Conservation (phyloP, 2,329 filamentous ascomycete genomes). For the Lecanicillium sp. region DNA sequence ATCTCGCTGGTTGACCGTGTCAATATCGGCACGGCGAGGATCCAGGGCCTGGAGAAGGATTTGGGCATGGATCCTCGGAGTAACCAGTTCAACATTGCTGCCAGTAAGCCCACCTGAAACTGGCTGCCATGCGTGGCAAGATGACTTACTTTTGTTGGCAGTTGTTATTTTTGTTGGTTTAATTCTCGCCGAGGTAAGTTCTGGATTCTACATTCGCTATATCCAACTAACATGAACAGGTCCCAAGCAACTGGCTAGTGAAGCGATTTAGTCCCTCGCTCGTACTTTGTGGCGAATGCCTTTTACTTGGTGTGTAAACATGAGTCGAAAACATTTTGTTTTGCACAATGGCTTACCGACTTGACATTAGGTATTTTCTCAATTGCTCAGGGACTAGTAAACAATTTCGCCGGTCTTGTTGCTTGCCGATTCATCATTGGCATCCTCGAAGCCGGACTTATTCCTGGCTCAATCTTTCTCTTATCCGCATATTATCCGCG, state of each 20-base stretch:
- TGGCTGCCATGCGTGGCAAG: conserved; percentile 50
- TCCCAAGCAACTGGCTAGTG: conserved; percentile 25
- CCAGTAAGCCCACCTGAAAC: conserved; percentile 17
- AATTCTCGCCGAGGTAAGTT: conserved; percentile 19
- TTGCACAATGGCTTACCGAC: no score
- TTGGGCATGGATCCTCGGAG: conserved; percentile 31
- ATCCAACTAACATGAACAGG: conserved; percentile 1
- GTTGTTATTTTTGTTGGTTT: conserved; percentile 5
- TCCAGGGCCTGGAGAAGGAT: conserved; percentile 35
- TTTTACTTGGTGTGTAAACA: conserved; percentile 31
- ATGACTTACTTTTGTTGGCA: conserved; percentile 11
- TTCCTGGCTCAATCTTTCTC: conserved; percentile 22
- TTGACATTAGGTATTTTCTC: conserved; percentile 29
- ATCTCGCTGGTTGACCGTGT: conserved; percentile 10
- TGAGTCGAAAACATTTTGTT: no score
- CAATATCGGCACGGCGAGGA: conserved; percentile 18
- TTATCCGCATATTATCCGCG: conserved; percentile 21
- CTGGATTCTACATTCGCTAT: no score
- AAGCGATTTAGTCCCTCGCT: conserved; percentile 25
- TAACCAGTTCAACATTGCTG: conserved; percentile 43
- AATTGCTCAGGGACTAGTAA: conserved; percentile 34
- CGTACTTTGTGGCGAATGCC: conserved; percentile 18
- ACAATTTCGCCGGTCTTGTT: conserved; percentile 36
- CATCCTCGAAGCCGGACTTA: conserved; percentile 36
- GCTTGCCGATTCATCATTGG: conserved; percentile 32